These are phyloP conservation scores for Exophiala dermatitidis DNA, from an alignment of 2,329 filamentous ascomycete genomes.

Conservation along the genomic window DNA sequence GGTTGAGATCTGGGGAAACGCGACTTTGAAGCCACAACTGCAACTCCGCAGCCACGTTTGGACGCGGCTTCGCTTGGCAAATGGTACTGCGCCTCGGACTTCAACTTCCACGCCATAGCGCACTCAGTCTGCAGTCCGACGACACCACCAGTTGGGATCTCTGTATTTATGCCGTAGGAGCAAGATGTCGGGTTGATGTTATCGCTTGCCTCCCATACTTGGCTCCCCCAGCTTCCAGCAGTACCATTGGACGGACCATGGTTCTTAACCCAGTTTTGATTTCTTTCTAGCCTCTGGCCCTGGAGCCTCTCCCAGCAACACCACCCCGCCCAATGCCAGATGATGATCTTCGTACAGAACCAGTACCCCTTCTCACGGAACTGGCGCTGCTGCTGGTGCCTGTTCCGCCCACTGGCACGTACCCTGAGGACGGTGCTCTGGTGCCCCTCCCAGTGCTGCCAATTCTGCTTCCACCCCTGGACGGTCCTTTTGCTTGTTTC, in stretches of 20 bases:
- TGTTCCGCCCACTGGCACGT: conserved; percentile 20
- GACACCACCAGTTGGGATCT: no score
- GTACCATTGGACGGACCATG: neutral
- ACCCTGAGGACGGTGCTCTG: conserved; percentile 12
- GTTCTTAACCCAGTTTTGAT: neutral
- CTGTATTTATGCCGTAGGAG: no score
- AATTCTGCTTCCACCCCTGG: conserved; percentile 32
- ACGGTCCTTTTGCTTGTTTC: conserved; percentile 27
- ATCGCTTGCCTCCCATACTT: neutral
- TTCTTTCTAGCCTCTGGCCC: conserved; percentile 14
- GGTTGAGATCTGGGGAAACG: no score
- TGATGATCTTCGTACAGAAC: conserved; percentile 14
- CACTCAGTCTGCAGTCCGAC: no score
- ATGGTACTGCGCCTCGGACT: no score
- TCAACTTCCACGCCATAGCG: no score
- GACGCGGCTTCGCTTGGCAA: no score
- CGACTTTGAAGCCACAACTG: no score
- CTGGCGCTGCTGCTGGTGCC: conserved; percentile 9
- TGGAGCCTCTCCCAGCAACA: conserved; percentile 8
- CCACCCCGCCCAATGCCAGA: conserved; percentile 16
- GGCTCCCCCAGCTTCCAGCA: neutral
- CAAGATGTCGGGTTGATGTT: no score
- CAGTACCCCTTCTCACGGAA: conserved; percentile 12
- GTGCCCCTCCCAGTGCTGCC: conserved; percentile 31
- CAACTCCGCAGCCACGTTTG: no score